phyloP scores from a whole-genome alignment of 164 flowering plant genomes.

The Stephania cephalantha region DNA sequence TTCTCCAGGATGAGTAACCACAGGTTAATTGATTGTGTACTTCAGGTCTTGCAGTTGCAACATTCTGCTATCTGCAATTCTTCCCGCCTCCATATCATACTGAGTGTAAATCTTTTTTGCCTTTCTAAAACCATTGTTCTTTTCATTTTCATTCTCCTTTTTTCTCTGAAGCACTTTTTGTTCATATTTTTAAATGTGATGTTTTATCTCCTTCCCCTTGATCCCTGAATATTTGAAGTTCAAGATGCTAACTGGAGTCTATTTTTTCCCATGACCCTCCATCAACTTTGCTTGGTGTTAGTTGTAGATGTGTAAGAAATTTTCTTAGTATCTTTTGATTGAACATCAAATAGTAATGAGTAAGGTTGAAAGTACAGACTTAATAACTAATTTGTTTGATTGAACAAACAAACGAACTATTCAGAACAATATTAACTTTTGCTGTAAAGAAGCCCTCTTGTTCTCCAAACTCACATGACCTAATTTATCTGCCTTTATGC shows the following conservation, averaged over 20 bases:
- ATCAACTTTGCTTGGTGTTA: too few relatives aligned
- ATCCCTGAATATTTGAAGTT: not conserved
- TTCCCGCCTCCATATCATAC: conserved; percentile 68
- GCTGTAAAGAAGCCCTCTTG: not conserved
- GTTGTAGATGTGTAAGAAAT: too few relatives aligned
- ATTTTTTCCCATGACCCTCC: not conserved
- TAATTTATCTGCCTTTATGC: too few relatives aligned
- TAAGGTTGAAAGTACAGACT: too few relatives aligned
- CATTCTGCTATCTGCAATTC: conserved; percentile 77
- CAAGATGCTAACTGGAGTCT: not conserved
- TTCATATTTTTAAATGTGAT: not conserved
- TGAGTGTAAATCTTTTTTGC: conserved; percentile 40
- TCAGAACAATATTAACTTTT: not conserved
- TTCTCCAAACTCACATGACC: not conserved
- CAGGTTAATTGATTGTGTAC: not conserved
- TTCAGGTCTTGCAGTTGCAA: conserved; percentile 59
- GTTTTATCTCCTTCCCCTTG: not conserved
- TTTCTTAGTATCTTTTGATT: too few relatives aligned
- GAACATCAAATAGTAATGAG: too few relatives aligned
- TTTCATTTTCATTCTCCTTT: not conserved
- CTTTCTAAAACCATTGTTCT: not conserved
- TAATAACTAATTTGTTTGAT: not conserved
- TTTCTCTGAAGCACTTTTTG: not conserved
- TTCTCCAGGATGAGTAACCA: not conserved
- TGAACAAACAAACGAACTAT: not conserved